Conservation (phyloP, 78 protist genomes). For the Dictyostelium intermedium region DNA sequence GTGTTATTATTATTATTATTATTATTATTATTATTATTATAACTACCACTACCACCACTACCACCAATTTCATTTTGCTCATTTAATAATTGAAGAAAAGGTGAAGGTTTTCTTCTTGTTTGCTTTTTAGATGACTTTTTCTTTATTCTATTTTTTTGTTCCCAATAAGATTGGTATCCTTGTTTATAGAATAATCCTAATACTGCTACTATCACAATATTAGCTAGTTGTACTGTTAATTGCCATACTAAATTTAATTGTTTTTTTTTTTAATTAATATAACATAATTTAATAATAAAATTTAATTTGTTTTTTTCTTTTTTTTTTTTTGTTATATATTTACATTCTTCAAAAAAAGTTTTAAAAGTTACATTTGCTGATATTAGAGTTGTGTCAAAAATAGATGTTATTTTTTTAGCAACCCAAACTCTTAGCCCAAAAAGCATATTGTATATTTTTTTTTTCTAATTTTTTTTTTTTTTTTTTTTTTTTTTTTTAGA, state of each 20-base stretch:
- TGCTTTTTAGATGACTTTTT: not conserved
- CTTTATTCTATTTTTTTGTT: slow-evolving; percentile 56
- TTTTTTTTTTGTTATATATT: not conserved
- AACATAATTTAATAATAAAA: too few relatives aligned
- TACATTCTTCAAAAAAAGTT: slow-evolving; percentile 57
- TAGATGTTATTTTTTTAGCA: slow-evolving; percentile 1
- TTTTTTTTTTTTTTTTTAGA: too few relatives aligned
- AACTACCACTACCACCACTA: too few relatives aligned
- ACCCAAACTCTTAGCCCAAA: slow-evolving; percentile 18
- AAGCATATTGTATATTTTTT: not conserved
- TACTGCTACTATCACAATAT: slow-evolving; percentile 8
- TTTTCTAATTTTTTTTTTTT: too few relatives aligned
- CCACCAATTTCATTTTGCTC: not conserved
- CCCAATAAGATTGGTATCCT: slow-evolving; percentile 54
- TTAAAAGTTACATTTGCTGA: slow-evolving; percentile 48
- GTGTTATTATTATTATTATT: not conserved
- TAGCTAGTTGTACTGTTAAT: slow-evolving; percentile 32
- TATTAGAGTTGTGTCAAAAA: slow-evolving; percentile 28
- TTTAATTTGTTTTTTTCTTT: not conserved
- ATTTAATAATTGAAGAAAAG: slow-evolving; percentile 53
- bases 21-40: too few relatives aligned
- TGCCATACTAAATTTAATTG: slow-evolving; percentile 23
- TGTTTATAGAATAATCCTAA: slow-evolving; percentile 42
- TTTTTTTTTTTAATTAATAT: too few relatives aligned
- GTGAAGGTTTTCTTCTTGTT: slow-evolving; percentile 13